Conservation (phyloP, 306 rosid species). For the Vicia faba region DNA sequence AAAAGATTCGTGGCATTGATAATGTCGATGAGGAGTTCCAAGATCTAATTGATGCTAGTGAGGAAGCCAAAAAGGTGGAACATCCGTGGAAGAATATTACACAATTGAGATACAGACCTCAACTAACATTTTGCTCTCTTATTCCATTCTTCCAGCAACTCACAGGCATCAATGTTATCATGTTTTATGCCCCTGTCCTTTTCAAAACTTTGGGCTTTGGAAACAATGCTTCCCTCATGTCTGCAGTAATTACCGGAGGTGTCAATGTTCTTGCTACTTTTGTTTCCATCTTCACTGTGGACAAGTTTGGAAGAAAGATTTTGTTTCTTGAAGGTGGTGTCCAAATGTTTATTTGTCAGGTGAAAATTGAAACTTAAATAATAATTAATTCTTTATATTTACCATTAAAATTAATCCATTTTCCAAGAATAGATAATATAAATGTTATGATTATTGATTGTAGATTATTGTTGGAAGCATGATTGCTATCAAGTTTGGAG, state of each 20-base stretch:
- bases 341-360: not conserved
- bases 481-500: not conserved
- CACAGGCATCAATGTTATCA: not conserved
- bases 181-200: not conserved
- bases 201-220: not conserved
- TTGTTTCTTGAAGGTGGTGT: not conserved
- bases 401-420: not conserved
- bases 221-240: not conserved
- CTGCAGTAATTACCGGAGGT: not conserved
- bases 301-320: not conserved
- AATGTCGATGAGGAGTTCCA: not conserved
- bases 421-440: too few species aligned
- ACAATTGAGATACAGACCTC: not conserved
- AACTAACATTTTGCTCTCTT: not conserved
- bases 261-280: not conserved
- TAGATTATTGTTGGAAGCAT: not conserved
- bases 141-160: not conserved
- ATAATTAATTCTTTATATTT: too few species aligned
- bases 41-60: not conserved
- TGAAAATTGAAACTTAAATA: not conserved
- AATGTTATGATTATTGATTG: not conserved
- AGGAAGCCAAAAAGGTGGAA: not conserved
- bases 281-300: not conserved
- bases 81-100: not conserved
- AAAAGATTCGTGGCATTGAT: slow-evolving; percentile 2